phyloP scores from a whole-genome alignment of 2,329 filamentous ascomycete species.

The Penicillium decumbens region DNA sequence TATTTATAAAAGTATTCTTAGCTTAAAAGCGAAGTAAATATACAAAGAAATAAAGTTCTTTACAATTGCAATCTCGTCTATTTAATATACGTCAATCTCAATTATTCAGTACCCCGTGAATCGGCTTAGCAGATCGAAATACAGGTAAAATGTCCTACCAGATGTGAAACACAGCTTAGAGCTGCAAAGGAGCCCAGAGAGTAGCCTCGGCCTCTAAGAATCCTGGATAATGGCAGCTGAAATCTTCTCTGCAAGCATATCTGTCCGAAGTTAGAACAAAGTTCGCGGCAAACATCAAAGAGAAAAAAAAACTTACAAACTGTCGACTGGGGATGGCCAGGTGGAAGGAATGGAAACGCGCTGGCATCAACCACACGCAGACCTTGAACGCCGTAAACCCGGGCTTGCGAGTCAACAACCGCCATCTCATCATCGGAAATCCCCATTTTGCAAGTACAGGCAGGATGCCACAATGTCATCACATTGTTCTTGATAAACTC shows the following conservation, averaged over 20 bases:
- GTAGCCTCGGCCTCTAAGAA: neutral
- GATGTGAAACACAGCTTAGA: neutral
- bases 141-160: neutral
- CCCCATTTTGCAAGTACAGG: conserved; percentile 33
- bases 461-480: conserved; percentile 28
- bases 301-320: conserved; percentile 15
- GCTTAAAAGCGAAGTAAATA: too few species aligned
- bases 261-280: conserved; percentile 8
- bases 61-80: too few species aligned
- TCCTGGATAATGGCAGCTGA: conserved; percentile 12
- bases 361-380: conserved; percentile 36
- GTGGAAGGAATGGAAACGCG: conserved; percentile 35
- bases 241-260: conserved; percentile 25
- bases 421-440: conserved; percentile 23
- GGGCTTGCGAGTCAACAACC: conserved; percentile 30
- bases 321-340: conserved; percentile 38
- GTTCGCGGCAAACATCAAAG: neutral
- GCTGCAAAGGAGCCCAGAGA: neutral
- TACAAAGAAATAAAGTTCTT: too few species aligned
- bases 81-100: too few species aligned
- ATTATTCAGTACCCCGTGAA: too few species aligned
- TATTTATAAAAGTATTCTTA: too few species aligned
- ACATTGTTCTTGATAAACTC: conserved; percentile 29
- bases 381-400: conserved; percentile 28
- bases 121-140: too few species aligned